Conservation (phyloP, 2,329 filamentous ascomycete species). For the Aureobasidium sp. region DNA sequence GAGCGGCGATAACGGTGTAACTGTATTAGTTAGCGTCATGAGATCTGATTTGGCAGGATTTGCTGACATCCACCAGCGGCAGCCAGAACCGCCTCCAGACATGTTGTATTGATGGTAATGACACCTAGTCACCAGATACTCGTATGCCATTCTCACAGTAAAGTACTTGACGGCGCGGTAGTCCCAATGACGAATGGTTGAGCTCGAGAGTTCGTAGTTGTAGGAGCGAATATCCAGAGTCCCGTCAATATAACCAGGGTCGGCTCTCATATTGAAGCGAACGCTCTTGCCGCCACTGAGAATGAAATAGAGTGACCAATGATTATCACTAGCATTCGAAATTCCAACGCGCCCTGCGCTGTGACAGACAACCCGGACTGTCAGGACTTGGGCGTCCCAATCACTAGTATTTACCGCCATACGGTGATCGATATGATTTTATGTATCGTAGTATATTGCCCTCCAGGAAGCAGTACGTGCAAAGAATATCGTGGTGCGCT, state of each 20-base stretch:
- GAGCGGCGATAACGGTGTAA: neutral
- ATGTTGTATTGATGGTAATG: neutral
- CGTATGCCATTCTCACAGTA: neutral
- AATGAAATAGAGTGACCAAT: neutral
- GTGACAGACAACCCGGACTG: neutral
- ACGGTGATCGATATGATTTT: too few relatives aligned
- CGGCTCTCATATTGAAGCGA: neutral
- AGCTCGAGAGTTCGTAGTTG: neutral
- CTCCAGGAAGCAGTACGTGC: too few relatives aligned
- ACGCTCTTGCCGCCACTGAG: neutral
- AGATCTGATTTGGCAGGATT: neutral
- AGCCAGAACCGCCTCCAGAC: neutral
- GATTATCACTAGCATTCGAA: neutral
- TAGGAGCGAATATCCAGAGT: neutral
- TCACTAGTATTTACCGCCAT: too few relatives aligned
- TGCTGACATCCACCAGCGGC: neutral
- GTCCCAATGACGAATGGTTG: neutral
- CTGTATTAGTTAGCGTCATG: too few relatives aligned
- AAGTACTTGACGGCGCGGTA: neutral
- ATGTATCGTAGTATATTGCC: too few relatives aligned
- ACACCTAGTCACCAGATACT: neutral
- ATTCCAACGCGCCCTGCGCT: neutral
- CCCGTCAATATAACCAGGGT: neutral
- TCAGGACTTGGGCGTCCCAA: neutral
- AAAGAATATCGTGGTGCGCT: too few relatives aligned